Evolutionary conservation across 352 stramenopile species (phyloP).

Genomic region (Pythium biforme): DNA sequence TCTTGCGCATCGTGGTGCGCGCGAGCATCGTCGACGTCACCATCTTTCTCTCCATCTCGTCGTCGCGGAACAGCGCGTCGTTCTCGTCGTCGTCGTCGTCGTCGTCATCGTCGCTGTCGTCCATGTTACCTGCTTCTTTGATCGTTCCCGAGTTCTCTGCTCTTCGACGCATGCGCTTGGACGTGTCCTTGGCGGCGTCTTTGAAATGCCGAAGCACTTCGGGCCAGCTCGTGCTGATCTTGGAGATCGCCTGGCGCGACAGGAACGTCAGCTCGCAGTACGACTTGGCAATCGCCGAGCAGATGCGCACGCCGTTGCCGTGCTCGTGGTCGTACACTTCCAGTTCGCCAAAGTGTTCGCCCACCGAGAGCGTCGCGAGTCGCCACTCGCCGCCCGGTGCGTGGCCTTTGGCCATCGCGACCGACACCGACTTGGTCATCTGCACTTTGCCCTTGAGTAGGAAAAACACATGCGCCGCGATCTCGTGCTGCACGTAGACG

Average conservation of each 20-base stretch:
- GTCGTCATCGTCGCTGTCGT: constrained; percentile 35
- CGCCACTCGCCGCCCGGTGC: constrained; percentile 37
- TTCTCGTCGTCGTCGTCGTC: constrained; percentile 19
- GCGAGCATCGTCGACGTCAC: constrained; percentile 17
- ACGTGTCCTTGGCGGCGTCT: constrained; percentile 37
- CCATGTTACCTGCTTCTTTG: constrained; percentile 17
- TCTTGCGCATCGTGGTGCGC: constrained; percentile 12
- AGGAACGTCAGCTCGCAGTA: constrained; percentile 83
- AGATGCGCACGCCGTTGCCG: constrained; percentile 83
- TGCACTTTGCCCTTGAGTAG: constrained; percentile 72
- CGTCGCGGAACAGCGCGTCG: constrained; percentile 13
- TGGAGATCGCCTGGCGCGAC: constrained; percentile 64
- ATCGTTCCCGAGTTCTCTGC: constrained; percentile 20
- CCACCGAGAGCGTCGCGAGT: constrained; percentile 42
- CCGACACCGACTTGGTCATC: constrained; percentile 52
- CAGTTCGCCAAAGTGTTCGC: constrained; percentile 86
- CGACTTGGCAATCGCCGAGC: constrained; percentile 69
- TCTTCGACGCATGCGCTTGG: constrained; percentile 43
- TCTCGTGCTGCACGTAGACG: constrained; percentile 79
- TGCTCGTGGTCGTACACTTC: constrained; percentile 80
- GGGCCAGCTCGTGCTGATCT: constrained; percentile 74
- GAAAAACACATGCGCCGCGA: constrained; percentile 84
- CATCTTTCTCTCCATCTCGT: constrained; percentile 22
- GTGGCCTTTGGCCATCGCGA: constrained; percentile 30
- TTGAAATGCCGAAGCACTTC: constrained; percentile 71